A percentile compares a stretch with the other conserved stretches of the same genome.
Evolutionary conservation across 208 protist species (phyloP).

Genomic region (Sergeia podlipaevii): DNA sequence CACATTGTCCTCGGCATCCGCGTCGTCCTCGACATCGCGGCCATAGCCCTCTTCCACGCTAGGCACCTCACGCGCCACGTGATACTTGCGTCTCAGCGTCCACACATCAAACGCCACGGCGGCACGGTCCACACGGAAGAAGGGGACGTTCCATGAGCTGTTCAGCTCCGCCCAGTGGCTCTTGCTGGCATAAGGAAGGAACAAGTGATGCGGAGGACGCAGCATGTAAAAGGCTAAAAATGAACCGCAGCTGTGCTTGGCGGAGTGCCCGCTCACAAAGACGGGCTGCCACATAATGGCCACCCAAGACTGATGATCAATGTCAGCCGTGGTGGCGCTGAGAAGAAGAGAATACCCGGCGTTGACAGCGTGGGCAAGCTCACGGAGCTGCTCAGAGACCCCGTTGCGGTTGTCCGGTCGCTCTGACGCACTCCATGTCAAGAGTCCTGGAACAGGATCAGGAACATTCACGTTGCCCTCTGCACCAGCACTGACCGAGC

Average conservation of each 20-base stretch:
- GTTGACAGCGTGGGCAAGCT: constrained; percentile 58
- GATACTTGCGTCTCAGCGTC: constrained; percentile 41
- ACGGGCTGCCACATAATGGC: constrained; percentile 85
- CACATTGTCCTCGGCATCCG: constrained; percentile 16
- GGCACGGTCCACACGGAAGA: constrained; percentile 62
- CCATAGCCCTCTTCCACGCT: constrained; percentile 17
- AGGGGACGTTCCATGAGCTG: constrained; percentile 54
- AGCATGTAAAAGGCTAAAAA: constrained; percentile 86
- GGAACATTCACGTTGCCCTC: neutral
- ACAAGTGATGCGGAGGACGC: constrained; percentile 65
- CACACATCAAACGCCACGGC: constrained; percentile 69
- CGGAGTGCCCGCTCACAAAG: constrained; percentile 69
- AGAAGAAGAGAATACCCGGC: constrained; percentile 57
- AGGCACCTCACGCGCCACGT: constrained; percentile 28
- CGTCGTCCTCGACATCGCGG: constrained; percentile 8
- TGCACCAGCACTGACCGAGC: neutral
- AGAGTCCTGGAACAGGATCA: constrained; percentile 15
- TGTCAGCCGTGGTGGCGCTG: constrained; percentile 58
- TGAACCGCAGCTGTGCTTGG: constrained; percentile 79
- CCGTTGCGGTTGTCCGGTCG: constrained; percentile 78
- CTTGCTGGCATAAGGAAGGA: constrained; percentile 32
- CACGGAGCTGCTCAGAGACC: constrained; percentile 61
- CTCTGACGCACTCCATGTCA: constrained; percentile 74
- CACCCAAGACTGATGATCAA: constrained; percentile 84
- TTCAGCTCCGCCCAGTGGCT: constrained; percentile 60